Base-by-base conservation (phyloP, 768 basidiomycete genomes). In the Tulasnella sp. region DNA sequence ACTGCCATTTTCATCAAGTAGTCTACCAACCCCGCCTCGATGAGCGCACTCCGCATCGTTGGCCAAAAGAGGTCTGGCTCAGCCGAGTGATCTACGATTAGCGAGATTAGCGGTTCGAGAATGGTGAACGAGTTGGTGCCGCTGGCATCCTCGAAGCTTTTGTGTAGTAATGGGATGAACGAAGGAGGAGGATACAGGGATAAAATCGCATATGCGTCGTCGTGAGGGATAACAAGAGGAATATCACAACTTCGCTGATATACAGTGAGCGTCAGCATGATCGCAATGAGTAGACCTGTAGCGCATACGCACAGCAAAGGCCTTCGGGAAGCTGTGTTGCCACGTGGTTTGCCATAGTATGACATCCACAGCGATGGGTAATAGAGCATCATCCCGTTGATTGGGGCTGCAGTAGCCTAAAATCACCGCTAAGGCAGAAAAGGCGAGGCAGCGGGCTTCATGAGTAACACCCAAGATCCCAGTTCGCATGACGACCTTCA, bases 1-100 rank as follows among this genome's bases (percentile, higher is more conserved):
- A 30, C n/a, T 22, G 34, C n/a, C 29, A 51, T 51, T 17, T 11
- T 34, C n/a, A 21, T 29, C 11, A 51, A 51, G 7, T 30, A 30
- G n/a, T 29, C 29, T 17, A 51, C 29, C 17, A 29, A 24, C 8
- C 50, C 50, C 4, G 29, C 34, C 10, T 51, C 24, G 17, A 51
- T 31, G 2, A 51, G 22, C 4, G 21, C 19, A 27, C 50, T 51
- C 24, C 24, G 50, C 50, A 51, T 31, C 3, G 34, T n/a, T 19
- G 50, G 50, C 50, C 50, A 51, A n/a, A 25, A 51, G 10, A 19
- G 27, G 29, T 51, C 50, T 17, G 29, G 17, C 3, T 30, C n/a
- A 21, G 29, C 21, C 3, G 50, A 51, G n/a, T 51, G 50, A n/a
- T 51, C 50, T 19, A 51, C 50, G n/a, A 51, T 51, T 19, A 51